phyloP scores from a whole-genome alignment of 352 stramenopile genomes.

The Pythium insidiosum region DNA sequence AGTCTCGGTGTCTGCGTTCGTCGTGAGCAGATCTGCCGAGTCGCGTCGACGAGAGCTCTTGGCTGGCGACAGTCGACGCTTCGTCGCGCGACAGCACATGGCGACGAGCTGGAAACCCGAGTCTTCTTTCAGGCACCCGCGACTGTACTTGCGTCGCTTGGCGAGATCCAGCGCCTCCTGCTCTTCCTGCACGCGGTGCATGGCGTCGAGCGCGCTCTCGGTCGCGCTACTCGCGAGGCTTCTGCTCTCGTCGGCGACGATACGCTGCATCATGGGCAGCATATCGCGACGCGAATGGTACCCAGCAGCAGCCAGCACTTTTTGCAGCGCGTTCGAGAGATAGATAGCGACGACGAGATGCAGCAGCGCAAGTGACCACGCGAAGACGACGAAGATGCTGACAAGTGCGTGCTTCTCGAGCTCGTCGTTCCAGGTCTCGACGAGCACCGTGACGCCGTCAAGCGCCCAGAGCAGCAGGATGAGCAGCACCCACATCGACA shows the following conservation, averaged over 20 bases:
- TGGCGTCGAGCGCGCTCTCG: conserved; percentile 9
- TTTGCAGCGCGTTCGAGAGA: conserved; percentile 2
- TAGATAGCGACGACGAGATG: conserved; percentile 10
- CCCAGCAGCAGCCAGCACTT: conserved; percentile 7
- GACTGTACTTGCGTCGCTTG: background rate
- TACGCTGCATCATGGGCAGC: conserved; percentile 5
- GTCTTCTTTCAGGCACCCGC: conserved; percentile 5
- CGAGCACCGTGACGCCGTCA: background rate
- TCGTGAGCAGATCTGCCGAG: background rate
- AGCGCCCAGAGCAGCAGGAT: background rate
- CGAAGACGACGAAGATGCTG: conserved; percentile 11
- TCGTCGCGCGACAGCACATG: conserved; percentile 4
- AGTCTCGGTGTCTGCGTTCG: background rate
- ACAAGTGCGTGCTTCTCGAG: conserved; percentile 8
- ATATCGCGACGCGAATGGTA: conserved; percentile 11
- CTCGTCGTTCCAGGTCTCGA: conserved; percentile 1
- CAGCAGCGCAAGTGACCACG: conserved; percentile 6
- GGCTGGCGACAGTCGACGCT: background rate
- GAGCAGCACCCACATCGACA: conserved; percentile 23
- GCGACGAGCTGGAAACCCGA: conserved; percentile 9
- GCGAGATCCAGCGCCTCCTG: conserved; percentile 6
- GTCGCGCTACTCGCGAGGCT: conserved; percentile 6
- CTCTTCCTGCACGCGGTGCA: conserved; percentile 10
- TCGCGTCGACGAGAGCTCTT: background rate
- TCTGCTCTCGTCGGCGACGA: conserved; percentile 7